Evolutionary conservation across 83 land plant species (phyloP).

Genomic region (Thuja plicata): DNA sequence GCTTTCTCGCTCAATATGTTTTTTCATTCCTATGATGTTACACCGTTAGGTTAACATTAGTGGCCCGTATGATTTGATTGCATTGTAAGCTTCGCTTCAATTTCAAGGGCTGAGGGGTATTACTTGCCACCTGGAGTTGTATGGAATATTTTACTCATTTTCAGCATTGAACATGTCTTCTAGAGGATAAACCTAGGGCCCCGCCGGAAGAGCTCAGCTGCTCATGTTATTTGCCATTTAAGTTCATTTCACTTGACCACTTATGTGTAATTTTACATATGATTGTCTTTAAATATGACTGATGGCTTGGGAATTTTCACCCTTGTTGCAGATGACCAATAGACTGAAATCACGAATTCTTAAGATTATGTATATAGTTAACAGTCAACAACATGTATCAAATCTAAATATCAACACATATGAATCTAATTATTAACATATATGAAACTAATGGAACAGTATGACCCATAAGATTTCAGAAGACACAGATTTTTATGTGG

Average conservation of each 20-base stretch:
- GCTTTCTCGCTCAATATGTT: background rate
- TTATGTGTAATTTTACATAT: background rate
- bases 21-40: background rate
- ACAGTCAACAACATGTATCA: no score
- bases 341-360: no score
- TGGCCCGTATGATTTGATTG: background rate
- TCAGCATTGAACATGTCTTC: background rate
- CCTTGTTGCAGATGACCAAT: no score
- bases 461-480: no score
- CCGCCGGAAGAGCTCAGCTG: background rate
- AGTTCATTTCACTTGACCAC: background rate
- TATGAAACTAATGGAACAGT: no score
- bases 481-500: no score
- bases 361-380: no score
- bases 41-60: background rate
- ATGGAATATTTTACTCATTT: background rate
- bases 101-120: background rate
- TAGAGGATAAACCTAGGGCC: background rate
- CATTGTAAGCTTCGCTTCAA: no score
- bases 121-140: background rate
- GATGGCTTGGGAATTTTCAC: background rate
- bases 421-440: no score
- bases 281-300: background rate
- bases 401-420: no score
- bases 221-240: background rate